Conservation (phyloP, 768 basidiomycete species). For the Lactifluus subvellereus region DNA sequence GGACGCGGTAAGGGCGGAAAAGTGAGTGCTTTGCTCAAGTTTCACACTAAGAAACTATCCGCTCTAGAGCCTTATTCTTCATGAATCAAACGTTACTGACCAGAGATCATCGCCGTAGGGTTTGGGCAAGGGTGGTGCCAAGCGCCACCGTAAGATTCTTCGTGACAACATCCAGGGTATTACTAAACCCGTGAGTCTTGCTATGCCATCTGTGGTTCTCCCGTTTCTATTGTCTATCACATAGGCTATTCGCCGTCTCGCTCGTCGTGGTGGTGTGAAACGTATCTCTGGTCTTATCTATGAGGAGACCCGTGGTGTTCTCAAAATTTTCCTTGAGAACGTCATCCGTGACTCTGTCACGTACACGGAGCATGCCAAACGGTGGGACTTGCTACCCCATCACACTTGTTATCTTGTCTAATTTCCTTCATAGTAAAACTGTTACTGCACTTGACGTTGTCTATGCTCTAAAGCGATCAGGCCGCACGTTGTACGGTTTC, state of each 20-base stretch:
- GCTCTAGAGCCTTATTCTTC: slow-evolving; percentile 4
- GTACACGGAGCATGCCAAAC: slow-evolving; percentile 67
- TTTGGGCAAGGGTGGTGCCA: slow-evolving; percentile 95
- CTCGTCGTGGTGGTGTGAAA: slow-evolving; percentile 97
- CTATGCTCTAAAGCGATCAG: slow-evolving; percentile 44
- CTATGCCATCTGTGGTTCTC: slow-evolving; percentile 12
- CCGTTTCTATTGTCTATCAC: slow-evolving; percentile 26
- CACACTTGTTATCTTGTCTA: slow-evolving; percentile 27
- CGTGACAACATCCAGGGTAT: slow-evolving; percentile 73
- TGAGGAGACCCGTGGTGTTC: slow-evolving; percentile 91
- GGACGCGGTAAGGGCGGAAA: slow-evolving; percentile 97
- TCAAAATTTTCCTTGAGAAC: slow-evolving; percentile 91
- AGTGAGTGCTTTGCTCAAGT: slow-evolving; percentile 32
- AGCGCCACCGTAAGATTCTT: slow-evolving; percentile 95
- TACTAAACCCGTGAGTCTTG: slow-evolving; percentile 38
- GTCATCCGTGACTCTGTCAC: slow-evolving; percentile 67
- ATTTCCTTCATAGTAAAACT: slow-evolving; percentile 49
- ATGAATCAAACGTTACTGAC: slow-evolving; percentile 11
- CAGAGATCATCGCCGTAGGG: slow-evolving; percentile 41
- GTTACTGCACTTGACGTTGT: slow-evolving; percentile 47
- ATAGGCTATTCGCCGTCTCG: slow-evolving; percentile 90
- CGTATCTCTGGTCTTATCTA: slow-evolving; percentile 92
- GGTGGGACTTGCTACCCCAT: slow-evolving; percentile 29
- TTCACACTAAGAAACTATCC: neutral
- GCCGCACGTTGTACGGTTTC: slow-evolving; percentile 54